Base-by-base conservation (phyloP, 441 rosid species). In the Syzygium malaccense region DNA sequence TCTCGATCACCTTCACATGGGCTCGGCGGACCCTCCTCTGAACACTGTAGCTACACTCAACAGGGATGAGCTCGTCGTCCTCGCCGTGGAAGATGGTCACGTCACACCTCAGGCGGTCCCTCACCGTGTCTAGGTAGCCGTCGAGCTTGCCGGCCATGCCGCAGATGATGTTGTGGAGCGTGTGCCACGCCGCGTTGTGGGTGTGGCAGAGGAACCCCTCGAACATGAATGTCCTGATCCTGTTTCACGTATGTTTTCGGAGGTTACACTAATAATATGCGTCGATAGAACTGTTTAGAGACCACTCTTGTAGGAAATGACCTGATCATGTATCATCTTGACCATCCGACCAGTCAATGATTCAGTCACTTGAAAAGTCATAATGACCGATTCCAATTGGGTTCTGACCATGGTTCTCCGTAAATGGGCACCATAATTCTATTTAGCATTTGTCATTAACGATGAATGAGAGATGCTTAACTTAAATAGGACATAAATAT, bases 141-240 rank as follows among this genome's bases (percentile, higher is more conserved):
- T 97, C 99, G 6, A 98, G 95, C 91, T 95, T 97, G 92, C 95
- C 92, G 56, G 97, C 99, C 14, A 96, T 93, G 51, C 99, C 99
- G 88, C 95, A 97, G 28, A 98, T 95, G 60, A 97, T 94, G 94
- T 98, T 98, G 97, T 98, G 99, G 57, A 98, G 94, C 5, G 99
- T 96, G 90, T 98, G 99, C 99, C 99, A 98, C 5, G 99, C 97
- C 6, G 98, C 97, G 15, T 95, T 95, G 85, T 97, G 99, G 41
- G 99, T 96, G 93, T 98, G 99, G 94, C 98, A 95, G 89, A 93
- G 95, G 90, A 97, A 98, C 12, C 99, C 99, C 92, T 97, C 99
- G 23, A 96, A 87, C 92, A 98, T 91, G 91, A 92, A 98, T 54
- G 98, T 95, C 91, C 93, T 94, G 7, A 95, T 91, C 95, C 99